A percentile compares a stretch with the other conserved stretches of the same genome.
Conservation (phyloP, 179 eudicot genomes). For the Actinidia arguta region DNA sequence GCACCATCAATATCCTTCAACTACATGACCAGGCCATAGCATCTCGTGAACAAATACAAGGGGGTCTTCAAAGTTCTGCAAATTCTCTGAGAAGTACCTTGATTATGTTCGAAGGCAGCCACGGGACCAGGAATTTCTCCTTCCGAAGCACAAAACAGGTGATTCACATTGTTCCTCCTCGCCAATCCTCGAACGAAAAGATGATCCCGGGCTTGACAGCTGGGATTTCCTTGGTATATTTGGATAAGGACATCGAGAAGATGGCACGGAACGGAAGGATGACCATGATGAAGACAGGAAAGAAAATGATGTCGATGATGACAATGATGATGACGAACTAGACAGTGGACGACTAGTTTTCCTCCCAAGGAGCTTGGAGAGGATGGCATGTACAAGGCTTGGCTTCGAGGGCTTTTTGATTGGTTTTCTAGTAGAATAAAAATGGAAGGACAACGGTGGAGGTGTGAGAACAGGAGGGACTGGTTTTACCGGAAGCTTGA, state of each 20-base stretch:
- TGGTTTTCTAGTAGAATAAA: neutral
- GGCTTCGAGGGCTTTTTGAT: constrained; percentile 10
- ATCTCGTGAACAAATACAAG: too few relatives aligned
- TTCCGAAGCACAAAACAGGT: constrained; percentile 19
- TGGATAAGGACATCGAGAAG: constrained; percentile 12
- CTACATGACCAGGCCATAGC: too few relatives aligned
- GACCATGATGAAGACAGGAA: constrained; percentile 21
- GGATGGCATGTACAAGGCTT: neutral
- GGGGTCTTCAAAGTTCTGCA: too few relatives aligned
- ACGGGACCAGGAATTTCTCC: neutral
- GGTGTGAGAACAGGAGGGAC: constrained; percentile 43
- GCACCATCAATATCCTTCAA: too few relatives aligned
- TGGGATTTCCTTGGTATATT: neutral
- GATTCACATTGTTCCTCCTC: constrained; percentile 2
- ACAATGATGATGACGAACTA: constrained; percentile 22
- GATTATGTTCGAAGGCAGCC: constrained; percentile 12
- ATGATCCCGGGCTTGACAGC: neutral
- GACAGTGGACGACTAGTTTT: neutral
- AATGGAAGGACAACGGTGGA: constrained; percentile 39
- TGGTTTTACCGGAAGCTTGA: constrained; percentile 23
- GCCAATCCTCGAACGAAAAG: neutral
- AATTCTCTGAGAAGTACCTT: constrained; percentile 21
- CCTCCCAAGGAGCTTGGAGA: constrained; percentile 13
- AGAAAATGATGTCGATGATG: too few relatives aligned
- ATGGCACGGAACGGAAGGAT: constrained; percentile 16